Evolutionary conservation across 83 land plant genomes (phyloP).

Genomic region (Diphasiastrum complanatum): DNA sequence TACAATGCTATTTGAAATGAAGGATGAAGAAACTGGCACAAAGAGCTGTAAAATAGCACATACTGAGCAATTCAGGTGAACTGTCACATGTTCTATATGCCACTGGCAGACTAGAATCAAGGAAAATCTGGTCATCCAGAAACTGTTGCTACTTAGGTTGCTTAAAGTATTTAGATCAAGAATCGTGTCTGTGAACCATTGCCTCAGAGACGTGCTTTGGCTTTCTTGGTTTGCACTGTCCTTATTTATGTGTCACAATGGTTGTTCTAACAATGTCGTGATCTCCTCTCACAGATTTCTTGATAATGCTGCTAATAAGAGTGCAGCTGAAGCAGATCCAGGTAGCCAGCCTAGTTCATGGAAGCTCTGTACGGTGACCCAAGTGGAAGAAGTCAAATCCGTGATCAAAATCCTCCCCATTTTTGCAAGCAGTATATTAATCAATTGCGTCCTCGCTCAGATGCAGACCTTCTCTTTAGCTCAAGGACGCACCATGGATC

Average conservation of each 20-base stretch:
- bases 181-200: too few relatives aligned
- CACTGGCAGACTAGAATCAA: too few relatives aligned
- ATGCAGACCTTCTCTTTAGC: constrained; percentile 5
- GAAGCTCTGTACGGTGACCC: constrained; percentile 9
- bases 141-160: too few relatives aligned
- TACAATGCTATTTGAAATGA: not conserved
- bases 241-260: too few relatives aligned
- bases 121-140: too few relatives aligned
- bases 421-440: not conserved
- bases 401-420: not conserved
- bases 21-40: not conserved
- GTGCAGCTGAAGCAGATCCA: not conserved
- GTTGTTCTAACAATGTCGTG: not conserved
- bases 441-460: constrained; percentile 6
- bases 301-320: constrained; percentile 1
- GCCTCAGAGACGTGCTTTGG: too few relatives aligned
- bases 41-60: too few relatives aligned
- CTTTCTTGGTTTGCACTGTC: too few relatives aligned
- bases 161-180: too few relatives aligned
- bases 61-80: too few relatives aligned
- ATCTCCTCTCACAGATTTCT: not conserved
- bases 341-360: not conserved
- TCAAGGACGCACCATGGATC: not conserved
- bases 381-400: constrained; percentile 8
- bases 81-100: too few relatives aligned